Evolutionary conservation across 2,329 filamentous ascomycete genomes (phyloP).

Genomic region (Akanthomyces lecanii): DNA sequence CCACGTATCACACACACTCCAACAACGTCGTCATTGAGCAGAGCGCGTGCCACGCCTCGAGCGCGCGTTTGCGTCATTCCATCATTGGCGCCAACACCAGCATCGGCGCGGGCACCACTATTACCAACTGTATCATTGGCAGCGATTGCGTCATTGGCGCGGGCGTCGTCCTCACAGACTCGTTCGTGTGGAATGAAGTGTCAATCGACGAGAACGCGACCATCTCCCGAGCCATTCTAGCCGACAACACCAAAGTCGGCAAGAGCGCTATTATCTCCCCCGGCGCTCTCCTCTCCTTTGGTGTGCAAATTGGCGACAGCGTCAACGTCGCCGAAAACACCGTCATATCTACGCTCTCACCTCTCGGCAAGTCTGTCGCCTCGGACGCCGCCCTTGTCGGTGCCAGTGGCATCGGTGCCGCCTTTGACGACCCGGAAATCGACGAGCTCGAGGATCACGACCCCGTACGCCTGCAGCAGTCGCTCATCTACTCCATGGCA

Average conservation of each 20-base stretch:
- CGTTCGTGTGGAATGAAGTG: conserved; percentile 84
- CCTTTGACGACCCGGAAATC: conserved; percentile 43
- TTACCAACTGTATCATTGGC: conserved; percentile 77
- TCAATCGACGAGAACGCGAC: conserved; percentile 70
- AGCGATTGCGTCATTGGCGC: conserved; percentile 81
- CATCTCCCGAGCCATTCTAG: conserved; percentile 71
- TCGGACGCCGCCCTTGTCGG: conserved; percentile 47
- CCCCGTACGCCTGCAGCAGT: conserved; percentile 49
- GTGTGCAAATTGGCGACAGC: conserved; percentile 65
- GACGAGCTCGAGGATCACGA: conserved; percentile 49
- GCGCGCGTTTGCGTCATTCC: conserved; percentile 65
- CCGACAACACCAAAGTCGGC: conserved; percentile 66
- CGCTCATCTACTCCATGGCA: conserved; percentile 52
- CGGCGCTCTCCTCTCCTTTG: conserved; percentile 76
- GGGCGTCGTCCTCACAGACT: conserved; percentile 72
- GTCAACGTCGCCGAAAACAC: conserved; percentile 39
- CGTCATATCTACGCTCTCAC: conserved; percentile 33
- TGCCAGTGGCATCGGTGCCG: conserved; percentile 45
- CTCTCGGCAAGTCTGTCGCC: conserved; percentile 34
- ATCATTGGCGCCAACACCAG: conserved; percentile 73
- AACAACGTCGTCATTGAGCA: conserved; percentile 74
- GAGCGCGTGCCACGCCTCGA: conserved; percentile 67
- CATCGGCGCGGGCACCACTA: conserved; percentile 65
- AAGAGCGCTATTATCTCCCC: conserved; percentile 63
- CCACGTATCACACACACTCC: conserved; percentile 68